Evolutionary conservation across 1,284 basidiomycete genomes (phyloP), one percentile per base, ranked within the genome.

Genomic region (Apiotrichum brassicae): DNA sequence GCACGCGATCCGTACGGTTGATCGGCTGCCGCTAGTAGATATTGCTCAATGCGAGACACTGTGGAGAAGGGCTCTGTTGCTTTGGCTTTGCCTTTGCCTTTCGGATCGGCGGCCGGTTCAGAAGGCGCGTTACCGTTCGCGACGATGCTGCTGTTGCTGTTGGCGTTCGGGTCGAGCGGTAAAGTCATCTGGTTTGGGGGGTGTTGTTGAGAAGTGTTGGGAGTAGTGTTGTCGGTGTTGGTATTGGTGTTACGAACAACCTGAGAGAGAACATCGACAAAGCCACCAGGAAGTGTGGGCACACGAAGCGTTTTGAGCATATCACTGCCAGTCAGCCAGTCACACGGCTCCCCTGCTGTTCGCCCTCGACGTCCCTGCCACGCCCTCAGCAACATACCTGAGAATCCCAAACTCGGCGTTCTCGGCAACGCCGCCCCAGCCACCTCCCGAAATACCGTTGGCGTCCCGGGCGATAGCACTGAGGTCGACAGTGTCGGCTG

Each of bases 21-120:
- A 71, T 97, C 93, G 0, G 94, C 94, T 1, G 94, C 93, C 0
- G 90, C 95, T 28, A 97, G 78, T 60, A 97, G 79, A 74, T 95
- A 97, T 37, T 81, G 50, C 43, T 56, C 51, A 43, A 50, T 52
- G 12, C 51, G 46, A n/a, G 53, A 55, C n/a, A 58, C 51, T 37
- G 48, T 53, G 22, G 51, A 53, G 18, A 61, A 44, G 1, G 57
- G 58, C 35, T 53, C 48, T 5, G 7, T 30, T 26, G 43, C 53
- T 14, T 56, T 52, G 37, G 49, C 49, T 43, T 51, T 54, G 39
- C 51, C 51, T 30, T 53, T 52, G 11, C 41, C 30, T 14, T 44
- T 34, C 20, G 20, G 19, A 20, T 46, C 36, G 20, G 26, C 16
- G 16, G 26, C 6, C 6, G 35, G 18, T 6, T 18, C 3, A 11